phyloP scores from a whole-genome alignment of 202 grass and related monocot genomes.

The Sporobolus alterniflorus region DNA sequence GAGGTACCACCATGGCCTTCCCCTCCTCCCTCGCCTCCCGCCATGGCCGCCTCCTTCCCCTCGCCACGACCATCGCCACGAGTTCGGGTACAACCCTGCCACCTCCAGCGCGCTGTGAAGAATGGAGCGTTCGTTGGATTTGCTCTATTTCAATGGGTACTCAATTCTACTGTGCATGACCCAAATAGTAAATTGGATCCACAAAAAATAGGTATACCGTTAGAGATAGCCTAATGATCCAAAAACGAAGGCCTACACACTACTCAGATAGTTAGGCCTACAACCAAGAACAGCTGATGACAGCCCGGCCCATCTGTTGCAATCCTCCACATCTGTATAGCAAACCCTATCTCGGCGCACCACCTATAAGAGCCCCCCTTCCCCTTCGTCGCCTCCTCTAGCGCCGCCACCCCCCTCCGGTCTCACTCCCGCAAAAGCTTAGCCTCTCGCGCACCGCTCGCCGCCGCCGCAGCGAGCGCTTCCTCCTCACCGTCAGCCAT shows the following conservation, averaged over 20 bases:
- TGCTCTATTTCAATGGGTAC: too few species aligned
- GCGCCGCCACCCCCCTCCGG: conserved; percentile 38
- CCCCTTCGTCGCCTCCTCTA: background rate
- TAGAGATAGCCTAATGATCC: too few species aligned
- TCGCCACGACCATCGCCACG: too few species aligned
- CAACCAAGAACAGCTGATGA: background rate
- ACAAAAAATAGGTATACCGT: too few species aligned
- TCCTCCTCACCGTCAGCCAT: conserved; percentile 47
- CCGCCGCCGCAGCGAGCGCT: conserved; percentile 36
- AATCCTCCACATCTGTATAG: background rate
- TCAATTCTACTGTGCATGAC: too few species aligned
- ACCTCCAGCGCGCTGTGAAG: too few species aligned
- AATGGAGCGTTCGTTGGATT: too few species aligned
- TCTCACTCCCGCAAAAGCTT: conserved; percentile 34
- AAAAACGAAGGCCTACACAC: background rate
- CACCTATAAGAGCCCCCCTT: background rate
- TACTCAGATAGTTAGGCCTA: background rate
- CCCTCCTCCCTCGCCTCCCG: too few species aligned
- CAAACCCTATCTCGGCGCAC: conserved; percentile 37
- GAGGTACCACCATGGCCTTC: too few species aligned
- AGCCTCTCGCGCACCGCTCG: background rate
- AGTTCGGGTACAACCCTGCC: too few species aligned
- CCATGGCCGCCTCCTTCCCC: too few species aligned
- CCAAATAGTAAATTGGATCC: too few species aligned
- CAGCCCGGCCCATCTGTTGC: background rate